phyloP scores from a whole-genome alignment of 2,329 filamentous ascomycete genomes.

The Colletotrichum falcatum region DNA sequence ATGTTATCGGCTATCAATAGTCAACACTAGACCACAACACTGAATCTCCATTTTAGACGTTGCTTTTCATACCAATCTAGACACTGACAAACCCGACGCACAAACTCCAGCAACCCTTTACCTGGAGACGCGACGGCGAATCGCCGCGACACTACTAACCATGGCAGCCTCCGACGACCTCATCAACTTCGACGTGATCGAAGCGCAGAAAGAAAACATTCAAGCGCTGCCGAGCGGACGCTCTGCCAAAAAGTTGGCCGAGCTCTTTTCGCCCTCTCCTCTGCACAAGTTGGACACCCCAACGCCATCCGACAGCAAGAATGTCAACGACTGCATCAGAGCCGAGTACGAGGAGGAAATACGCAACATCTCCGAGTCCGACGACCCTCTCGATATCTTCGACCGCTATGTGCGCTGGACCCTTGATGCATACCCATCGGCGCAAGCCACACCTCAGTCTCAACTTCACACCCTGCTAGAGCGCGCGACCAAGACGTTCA shows the following conservation, averaged over 20 bases:
- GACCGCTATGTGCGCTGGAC: conserved; percentile 99
- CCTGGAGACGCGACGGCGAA: conserved; percentile 35
- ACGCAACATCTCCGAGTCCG: conserved; percentile 81
- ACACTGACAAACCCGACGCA: conserved; percentile 32
- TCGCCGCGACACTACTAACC: conserved; percentile 44
- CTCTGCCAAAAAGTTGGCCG: conserved; percentile 88
- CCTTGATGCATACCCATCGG: conserved; percentile 91
- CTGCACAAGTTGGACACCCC: conserved; percentile 70
- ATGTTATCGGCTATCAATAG: conserved; percentile 39
- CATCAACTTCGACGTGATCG: conserved; percentile 90
- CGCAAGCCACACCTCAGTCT: conserved; percentile 92
- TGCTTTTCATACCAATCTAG: conserved; percentile 9
- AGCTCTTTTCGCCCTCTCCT: conserved; percentile 79
- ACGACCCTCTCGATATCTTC: conserved; percentile 95
- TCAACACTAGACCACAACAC: conserved; percentile 40
- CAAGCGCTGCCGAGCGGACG: conserved; percentile 88
- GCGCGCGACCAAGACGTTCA: conserved; percentile 90
- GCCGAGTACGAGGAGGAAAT: conserved; percentile 90
- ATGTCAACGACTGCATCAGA: conserved; percentile 82
- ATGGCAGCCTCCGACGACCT: conserved; percentile 66
- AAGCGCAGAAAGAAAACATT: conserved; percentile 98
- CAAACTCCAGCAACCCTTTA: conserved; percentile 19
- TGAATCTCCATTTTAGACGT: conserved; percentile 10
- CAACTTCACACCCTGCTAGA: conserved; percentile 90
- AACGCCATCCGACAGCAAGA: conserved; percentile 78